Evolutionary conservation across 495 filamentous ascomycete genomes (phyloP).

Genomic region (Penicillium bialowiezense): DNA sequence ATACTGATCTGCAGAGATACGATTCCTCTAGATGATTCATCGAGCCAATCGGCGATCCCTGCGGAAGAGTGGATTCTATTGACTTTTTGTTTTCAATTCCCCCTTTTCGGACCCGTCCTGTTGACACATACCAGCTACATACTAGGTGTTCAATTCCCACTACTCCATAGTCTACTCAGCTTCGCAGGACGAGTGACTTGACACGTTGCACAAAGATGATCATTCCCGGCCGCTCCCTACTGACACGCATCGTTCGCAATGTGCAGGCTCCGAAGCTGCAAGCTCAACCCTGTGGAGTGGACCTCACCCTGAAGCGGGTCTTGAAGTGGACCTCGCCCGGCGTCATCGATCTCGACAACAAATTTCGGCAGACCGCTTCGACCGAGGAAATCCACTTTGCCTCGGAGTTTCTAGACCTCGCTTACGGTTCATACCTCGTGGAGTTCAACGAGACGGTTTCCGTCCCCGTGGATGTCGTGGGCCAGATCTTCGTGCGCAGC

Average conservation of each 20-base stretch:
- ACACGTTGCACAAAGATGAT: slow-evolving; percentile 9
- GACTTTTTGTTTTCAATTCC: background rate
- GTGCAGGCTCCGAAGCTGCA: slow-evolving; percentile 26
- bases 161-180: too few species aligned
- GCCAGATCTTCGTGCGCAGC: slow-evolving; percentile 32
- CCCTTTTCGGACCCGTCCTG: background rate
- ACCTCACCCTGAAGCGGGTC: slow-evolving; percentile 36
- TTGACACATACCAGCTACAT: too few species aligned
- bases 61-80: background rate
- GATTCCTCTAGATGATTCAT: background rate
- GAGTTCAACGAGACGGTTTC: slow-evolving; percentile 47
- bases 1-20: background rate
- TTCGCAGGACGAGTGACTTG: too few species aligned
- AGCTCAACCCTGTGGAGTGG: slow-evolving; percentile 43
- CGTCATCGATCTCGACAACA: slow-evolving; percentile 45
- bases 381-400: slow-evolving; percentile 23
- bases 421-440: slow-evolving; percentile 37
- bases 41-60: background rate
- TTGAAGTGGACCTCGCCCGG: slow-evolving; percentile 35
- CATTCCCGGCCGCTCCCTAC: slow-evolving; percentile 21
- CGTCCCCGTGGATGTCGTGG: slow-evolving; percentile 40
- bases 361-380: slow-evolving; percentile 28
- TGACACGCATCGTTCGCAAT: slow-evolving; percentile 32
- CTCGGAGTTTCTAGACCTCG: slow-evolving; percentile 17
- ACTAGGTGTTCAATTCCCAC: too few species aligned